phyloP scores from a whole-genome alignment of 805 yeast species.

The Schizosaccharomyces cryophilus region DNA sequence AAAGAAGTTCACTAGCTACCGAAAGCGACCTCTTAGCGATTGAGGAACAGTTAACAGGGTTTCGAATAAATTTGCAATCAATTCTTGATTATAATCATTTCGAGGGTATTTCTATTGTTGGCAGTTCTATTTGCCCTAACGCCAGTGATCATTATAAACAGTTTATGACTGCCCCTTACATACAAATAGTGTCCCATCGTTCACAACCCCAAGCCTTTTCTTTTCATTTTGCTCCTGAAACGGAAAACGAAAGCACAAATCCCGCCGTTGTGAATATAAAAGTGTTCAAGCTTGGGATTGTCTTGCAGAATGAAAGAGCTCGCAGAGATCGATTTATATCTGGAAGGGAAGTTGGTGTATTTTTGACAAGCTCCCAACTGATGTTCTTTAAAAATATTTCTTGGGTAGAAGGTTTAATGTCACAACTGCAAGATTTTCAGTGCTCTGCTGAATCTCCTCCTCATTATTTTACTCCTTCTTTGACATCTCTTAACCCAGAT shows the following conservation, averaged over 20 bases:
- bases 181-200: slow-evolving; percentile 17
- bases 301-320: slow-evolving; percentile 15
- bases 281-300: slow-evolving; percentile 18
- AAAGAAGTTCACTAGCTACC: not conserved
- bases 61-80: not conserved
- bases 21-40: not conserved
- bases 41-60: not conserved
- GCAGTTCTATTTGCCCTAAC: slow-evolving; percentile 6
- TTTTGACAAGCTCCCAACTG: slow-evolving; percentile 19
- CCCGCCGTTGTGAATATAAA: slow-evolving; percentile 18
- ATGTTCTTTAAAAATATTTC: slow-evolving; percentile 18
- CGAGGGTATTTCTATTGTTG: not conserved
- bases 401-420: slow-evolving; percentile 14
- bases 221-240: slow-evolving; percentile 9
- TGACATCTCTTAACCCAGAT: slow-evolving; percentile 18
- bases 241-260: slow-evolving; percentile 10
- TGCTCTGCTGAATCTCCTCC: not conserved
- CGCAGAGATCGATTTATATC: slow-evolving; percentile 11
- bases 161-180: slow-evolving; percentile 13
- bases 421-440: slow-evolving; percentile 5
- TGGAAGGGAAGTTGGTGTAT: slow-evolving; percentile 21
- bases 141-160: slow-evolving; percentile 11
- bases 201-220: slow-evolving; percentile 17
- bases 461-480: slow-evolving; percentile 12
- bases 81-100: not conserved